A percentile compares a stretch with the other conserved stretches of the same genome.
These are phyloP conservation scores for Nemania sp. DNA, from an alignment of 2,329 filamentous ascomycete genomes.

Conservation along the genomic window DNA sequence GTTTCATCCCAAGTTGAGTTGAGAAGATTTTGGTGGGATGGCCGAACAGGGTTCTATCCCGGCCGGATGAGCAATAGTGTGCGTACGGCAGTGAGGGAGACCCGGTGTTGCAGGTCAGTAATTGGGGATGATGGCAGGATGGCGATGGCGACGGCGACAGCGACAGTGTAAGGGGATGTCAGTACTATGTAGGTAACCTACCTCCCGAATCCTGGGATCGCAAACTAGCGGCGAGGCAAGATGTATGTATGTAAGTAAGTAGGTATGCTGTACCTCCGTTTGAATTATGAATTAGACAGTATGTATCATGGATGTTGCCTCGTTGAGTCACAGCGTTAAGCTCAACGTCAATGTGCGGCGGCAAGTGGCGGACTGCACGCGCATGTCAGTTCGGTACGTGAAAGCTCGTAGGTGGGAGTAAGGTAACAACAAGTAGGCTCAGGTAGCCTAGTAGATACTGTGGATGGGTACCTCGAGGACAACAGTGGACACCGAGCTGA, in stretches of 20 bases:
- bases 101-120: neutral
- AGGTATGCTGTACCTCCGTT: slow-evolving; percentile 13
- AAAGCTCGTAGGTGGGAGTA: neutral
- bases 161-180: slow-evolving; percentile 27
- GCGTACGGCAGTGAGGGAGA: neutral
- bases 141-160: slow-evolving; percentile 32
- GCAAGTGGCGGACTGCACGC: slow-evolving; percentile 30
- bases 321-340: slow-evolving; percentile 34
- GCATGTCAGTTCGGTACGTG: slow-evolving; percentile 22
- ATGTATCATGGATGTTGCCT: no score
- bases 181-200: neutral
- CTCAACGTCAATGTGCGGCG: slow-evolving; percentile 30
- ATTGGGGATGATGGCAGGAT: slow-evolving; percentile 31
- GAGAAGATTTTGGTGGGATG: slow-evolving; percentile 5
- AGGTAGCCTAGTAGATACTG: neutral
- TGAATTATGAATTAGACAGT: neutral
- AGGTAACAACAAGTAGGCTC: no score
- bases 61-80: neutral
- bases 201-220: neutral
- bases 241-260: no score
- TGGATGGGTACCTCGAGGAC: slow-evolving; percentile 4
- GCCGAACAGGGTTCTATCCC: slow-evolving; percentile 10
- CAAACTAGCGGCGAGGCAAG: slow-evolving; percentile 11
- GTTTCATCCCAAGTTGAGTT: neutral
- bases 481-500: slow-evolving; percentile 32